phyloP scores from a whole-genome alignment of 2,329 filamentous ascomycete genomes.

The Canariomyces notabilis region DNA sequence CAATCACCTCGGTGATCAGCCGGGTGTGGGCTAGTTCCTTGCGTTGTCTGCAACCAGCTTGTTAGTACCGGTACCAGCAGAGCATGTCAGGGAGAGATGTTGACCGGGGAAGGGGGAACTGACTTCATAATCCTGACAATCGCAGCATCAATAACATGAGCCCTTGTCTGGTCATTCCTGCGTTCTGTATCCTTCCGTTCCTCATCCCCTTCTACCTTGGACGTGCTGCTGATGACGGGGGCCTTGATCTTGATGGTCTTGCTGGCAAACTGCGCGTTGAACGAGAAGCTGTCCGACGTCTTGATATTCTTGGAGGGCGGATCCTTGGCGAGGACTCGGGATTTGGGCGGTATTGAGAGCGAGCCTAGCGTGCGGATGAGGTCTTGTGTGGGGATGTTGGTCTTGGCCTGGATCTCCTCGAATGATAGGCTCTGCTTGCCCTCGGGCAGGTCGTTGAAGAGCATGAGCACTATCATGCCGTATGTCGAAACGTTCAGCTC shows the following conservation, averaged over 20 bases:
- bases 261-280: slow-evolving; percentile 77
- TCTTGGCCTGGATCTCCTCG: slow-evolving; percentile 78
- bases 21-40: slow-evolving; percentile 66
- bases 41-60: slow-evolving; percentile 52
- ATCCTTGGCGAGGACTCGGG: slow-evolving; percentile 72
- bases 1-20: slow-evolving; percentile 66
- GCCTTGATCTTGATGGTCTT: slow-evolving; percentile 86
- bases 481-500: slow-evolving; percentile 91
- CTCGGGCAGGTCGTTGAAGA: slow-evolving; percentile 75
- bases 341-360: slow-evolving; percentile 77
- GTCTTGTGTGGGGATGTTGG: slow-evolving; percentile 70
- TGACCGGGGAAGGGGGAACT: slow-evolving; percentile 30
- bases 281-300: slow-evolving; percentile 69
- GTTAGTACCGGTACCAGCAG: slow-evolving; percentile 27
- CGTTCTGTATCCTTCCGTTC: slow-evolving; percentile 68
- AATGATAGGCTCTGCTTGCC: slow-evolving; percentile 49
- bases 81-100: not conserved
- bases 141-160: slow-evolving; percentile 68
- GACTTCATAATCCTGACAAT: slow-evolving; percentile 85
- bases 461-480: slow-evolving; percentile 80
- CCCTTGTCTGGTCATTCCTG: slow-evolving; percentile 67
- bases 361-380: slow-evolving; percentile 75
- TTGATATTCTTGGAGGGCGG: slow-evolving; percentile 75
- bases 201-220: slow-evolving; percentile 74
- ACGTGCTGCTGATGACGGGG: slow-evolving; percentile 72